Evolutionary conservation across 306 rosid genomes (phyloP).

Genomic region (Vicia sativa): DNA sequence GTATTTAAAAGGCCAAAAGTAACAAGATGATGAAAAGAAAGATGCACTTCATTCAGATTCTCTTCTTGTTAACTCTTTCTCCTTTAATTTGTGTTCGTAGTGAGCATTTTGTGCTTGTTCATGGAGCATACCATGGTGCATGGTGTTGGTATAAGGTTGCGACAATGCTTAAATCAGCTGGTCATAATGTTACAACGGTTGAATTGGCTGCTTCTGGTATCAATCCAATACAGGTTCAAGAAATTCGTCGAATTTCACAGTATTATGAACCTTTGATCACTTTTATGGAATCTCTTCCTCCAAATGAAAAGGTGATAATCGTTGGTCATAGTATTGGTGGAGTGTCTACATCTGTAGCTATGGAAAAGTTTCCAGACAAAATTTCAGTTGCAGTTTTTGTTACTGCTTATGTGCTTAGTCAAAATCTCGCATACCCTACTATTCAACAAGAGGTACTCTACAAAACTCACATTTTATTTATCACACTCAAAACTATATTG

Average conservation of each 20-base stretch:
- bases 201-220: constrained; percentile 56
- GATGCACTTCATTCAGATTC: constrained; percentile 23
- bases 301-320: no score
- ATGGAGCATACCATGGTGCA: constrained; percentile 61
- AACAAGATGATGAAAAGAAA: not conserved
- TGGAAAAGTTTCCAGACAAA: constrained; percentile 56
- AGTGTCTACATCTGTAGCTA: constrained; percentile 44
- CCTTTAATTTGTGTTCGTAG: not conserved
- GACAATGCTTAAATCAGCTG: constrained; percentile 33
- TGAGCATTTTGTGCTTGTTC: constrained; percentile 53
- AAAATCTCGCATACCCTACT: constrained; percentile 17
- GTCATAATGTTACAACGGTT: constrained; percentile 51
- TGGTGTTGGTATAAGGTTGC: constrained; percentile 65
- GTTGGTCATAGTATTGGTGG: constrained; percentile 37
- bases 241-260: constrained; percentile 43
- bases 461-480: not conserved
- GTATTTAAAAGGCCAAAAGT: not conserved
- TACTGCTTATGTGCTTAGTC: constrained; percentile 46
- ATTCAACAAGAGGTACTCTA: constrained; percentile 25
- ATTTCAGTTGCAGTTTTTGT: constrained; percentile 49
- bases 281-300: constrained; percentile 44
- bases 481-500: no score
- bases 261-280: constrained; percentile 48
- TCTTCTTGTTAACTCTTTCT: constrained; percentile 13
- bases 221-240: constrained; percentile 45